These are phyloP conservation scores for Alternaria metachromatica DNA, from an alignment of 2,329 filamentous ascomycete genomes.

Conservation along the genomic window DNA sequence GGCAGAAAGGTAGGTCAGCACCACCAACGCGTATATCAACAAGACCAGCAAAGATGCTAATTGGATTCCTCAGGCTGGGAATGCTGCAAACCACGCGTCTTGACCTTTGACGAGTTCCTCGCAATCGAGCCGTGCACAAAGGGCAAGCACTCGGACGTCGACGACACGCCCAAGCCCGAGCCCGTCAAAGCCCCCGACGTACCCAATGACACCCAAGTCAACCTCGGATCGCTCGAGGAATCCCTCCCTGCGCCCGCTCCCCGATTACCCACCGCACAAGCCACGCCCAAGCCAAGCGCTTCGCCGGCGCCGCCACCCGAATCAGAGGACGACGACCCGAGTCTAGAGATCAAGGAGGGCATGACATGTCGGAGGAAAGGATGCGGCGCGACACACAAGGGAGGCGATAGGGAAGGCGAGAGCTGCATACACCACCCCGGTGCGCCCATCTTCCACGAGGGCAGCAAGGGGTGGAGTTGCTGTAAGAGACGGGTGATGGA, in stretches of 20 bases:
- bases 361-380: conserved; percentile 78
- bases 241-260: conserved; percentile 42
- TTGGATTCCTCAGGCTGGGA: conserved; percentile 78
- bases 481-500: conserved; percentile 95
- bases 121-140: conserved; percentile 88
- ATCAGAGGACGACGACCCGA: conserved; percentile 86
- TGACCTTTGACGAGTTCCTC: conserved; percentile 99
- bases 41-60: conserved; percentile 2
- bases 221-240: conserved; percentile 39
- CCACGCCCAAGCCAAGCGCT: conserved; percentile 29
- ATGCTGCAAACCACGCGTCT: conserved; percentile 95
- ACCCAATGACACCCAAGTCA: conserved; percentile 44
- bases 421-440: conserved; percentile 89
- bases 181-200: conserved; percentile 57
- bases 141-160: conserved; percentile 89
- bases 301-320: conserved; percentile 48
- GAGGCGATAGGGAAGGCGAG: conserved; percentile 65
- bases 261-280: conserved; percentile 41
- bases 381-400: conserved; percentile 72
- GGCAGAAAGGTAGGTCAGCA: conserved; percentile 80
- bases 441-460: conserved; percentile 93
- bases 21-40: neutral
- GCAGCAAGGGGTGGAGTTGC: conserved; percentile 96
- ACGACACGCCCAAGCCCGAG: conserved; percentile 67
- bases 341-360: conserved; percentile 73